Evolutionary conservation across 306 rosid genomes (phyloP), one percentile per base, ranked within the genome.

Genomic region (Quercus dentata): DNA sequence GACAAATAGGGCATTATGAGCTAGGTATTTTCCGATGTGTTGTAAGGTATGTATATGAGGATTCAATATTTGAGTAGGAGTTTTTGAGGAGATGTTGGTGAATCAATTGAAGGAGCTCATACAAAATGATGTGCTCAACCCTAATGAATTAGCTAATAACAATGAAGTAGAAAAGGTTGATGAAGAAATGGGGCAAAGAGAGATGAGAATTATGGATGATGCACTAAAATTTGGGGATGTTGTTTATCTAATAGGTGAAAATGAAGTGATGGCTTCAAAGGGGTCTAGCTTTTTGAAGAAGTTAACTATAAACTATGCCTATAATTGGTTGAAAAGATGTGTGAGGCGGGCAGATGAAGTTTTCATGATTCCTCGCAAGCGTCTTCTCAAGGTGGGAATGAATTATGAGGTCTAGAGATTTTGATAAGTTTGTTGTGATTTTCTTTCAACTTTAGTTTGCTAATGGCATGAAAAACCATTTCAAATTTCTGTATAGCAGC

Each of bases 381-480:
- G 89, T 10, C 41, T 85, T 90, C 81, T 94, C 4, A 89, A 94
- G 78, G 96, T 94, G 59, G 94, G 94, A 4, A 88, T 91, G 97
- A 89, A 90, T 54, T 94, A 90, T 21, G 92, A 89, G 51, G 85
- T 91, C 5, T 90, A 5, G 28, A 12, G 18, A 13, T 46, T 30
- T 30, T 74, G 17, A 55, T 55, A 6, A 1, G 2, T 18, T 55
- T 18, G 14, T 6, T 55, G 10, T 44, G 51, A 33, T 33, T 33
- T 33, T 33, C 38, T 33, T 33, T 33, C 38, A 33, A 33, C 38
- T 33, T 33, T 33, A 1, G 38, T 33, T 33, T 5, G 38, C 7
- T 33, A 33, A 33, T 33, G 7, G 38, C 7, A 33, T 5, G 38
- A 33, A 33, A 33, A 33, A 5, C 38, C 38, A 33, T 33, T 10